A percentile compares a stretch with the other conserved stretches of the same genome.
Conservation (phyloP, 345 rosid species). For the Rhodamnia rubescens region DNA sequence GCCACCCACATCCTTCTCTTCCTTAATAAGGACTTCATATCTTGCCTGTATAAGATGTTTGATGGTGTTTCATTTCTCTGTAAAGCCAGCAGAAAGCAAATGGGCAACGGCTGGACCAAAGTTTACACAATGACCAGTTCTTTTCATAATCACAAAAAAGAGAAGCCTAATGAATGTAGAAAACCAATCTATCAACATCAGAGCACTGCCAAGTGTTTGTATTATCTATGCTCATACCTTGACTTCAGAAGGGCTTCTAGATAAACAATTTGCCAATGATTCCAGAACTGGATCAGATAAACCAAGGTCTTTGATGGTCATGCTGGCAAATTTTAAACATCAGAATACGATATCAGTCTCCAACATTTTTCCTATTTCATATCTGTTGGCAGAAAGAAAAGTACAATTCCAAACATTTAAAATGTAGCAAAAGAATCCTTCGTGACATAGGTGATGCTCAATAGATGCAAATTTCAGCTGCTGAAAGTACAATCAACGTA, state of each 20-base stretch:
- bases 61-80: constrained; percentile 96
- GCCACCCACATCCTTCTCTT: constrained; percentile 36
- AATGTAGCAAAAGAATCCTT: neutral
- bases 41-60: constrained; percentile 99
- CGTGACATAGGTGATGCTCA: neutral
- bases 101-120: constrained; percentile 87
- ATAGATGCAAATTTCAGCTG: neutral
- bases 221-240: constrained; percentile 43
- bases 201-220: neutral
- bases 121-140: constrained; percentile 53
- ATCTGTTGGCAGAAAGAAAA: neutral
- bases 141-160: constrained; percentile 8
- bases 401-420: neutral
- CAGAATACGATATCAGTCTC: neutral
- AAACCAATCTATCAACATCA: neutral
- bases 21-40: constrained; percentile 60
- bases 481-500: neutral
- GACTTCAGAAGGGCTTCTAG: constrained; percentile 62
- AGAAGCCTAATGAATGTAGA: neutral
- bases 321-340: constrained; percentile 32
- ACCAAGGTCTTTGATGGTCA: constrained; percentile 69
- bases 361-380: neutral
- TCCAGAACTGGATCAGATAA: constrained; percentile 60
- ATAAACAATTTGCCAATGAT: constrained; percentile 53
- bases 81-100: constrained; percentile 67